These are phyloP conservation scores for Rhizophlyctis rosea DNA, from an alignment of 192 early-diverging fungal genomes.

Conservation along the genomic window DNA sequence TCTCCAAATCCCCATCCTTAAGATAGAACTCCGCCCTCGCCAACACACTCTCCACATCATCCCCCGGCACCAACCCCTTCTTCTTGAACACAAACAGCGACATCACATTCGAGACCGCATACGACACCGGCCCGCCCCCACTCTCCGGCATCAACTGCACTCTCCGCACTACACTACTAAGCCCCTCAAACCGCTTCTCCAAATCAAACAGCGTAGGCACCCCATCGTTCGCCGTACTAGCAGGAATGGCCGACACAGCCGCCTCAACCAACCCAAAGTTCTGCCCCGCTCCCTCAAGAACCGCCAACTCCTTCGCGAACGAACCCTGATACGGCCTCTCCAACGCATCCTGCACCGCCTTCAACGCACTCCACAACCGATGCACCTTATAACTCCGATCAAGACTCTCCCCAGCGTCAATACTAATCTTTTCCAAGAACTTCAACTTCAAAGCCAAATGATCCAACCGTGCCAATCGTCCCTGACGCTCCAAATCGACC, in stretches of 20 bases:
- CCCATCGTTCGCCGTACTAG: conserved; percentile 57
- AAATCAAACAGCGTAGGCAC: conserved; percentile 55
- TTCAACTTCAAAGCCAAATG: conserved; percentile 74
- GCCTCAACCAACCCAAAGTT: conserved; percentile 47
- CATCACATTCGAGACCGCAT: conserved; percentile 66
- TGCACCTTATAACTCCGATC: conserved; percentile 62
- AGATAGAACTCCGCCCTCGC: conserved; percentile 76
- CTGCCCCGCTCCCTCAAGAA: conserved; percentile 52
- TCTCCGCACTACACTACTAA: conserved; percentile 67
- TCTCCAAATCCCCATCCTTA: conserved; percentile 74
- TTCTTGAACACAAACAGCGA: conserved; percentile 81
- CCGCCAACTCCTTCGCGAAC: conserved; percentile 69
- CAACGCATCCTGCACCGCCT: conserved; percentile 57
- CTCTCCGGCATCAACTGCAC: conserved; percentile 78
- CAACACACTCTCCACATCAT: conserved; percentile 81
- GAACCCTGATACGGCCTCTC: conserved; percentile 41
- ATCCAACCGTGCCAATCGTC: conserved; percentile 82
- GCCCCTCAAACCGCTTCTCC: conserved; percentile 65
- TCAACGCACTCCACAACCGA: conserved; percentile 61
- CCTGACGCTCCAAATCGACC: conserved; percentile 87
- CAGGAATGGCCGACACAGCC: conserved; percentile 31
- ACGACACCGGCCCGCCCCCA: conserved; percentile 81
- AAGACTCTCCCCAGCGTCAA: conserved; percentile 66
- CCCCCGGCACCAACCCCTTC: conserved; percentile 77
- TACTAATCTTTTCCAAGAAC: conserved; percentile 63